Evolutionary conservation across 352 stramenopile genomes (phyloP).

Genomic region (Phytophthora sojae): DNA sequence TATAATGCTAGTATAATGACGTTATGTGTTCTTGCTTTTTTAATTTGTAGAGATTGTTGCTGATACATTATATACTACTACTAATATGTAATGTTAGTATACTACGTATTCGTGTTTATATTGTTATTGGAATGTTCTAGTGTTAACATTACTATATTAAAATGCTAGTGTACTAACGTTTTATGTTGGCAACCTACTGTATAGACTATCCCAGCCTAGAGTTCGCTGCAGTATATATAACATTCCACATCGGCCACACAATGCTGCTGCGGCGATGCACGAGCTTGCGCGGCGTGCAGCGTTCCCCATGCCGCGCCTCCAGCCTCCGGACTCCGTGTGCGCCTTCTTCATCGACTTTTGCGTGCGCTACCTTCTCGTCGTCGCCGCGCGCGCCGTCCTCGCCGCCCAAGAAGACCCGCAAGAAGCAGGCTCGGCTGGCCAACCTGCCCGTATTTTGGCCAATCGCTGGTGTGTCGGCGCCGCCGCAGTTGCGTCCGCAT

Average conservation of each 20-base stretch:
- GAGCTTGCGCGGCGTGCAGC: not conserved
- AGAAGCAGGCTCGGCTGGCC: constrained; percentile 68
- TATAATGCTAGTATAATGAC: too few relatives aligned
- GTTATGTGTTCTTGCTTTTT: too few relatives aligned
- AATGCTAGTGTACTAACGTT: not conserved
- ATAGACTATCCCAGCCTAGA: not conserved
- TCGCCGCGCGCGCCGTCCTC: not conserved
- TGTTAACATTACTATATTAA: too few relatives aligned
- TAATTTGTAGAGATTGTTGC: too few relatives aligned
- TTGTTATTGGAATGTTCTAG: too few relatives aligned
- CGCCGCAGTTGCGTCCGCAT: constrained; percentile 61
- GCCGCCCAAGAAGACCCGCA: constrained; percentile 37
- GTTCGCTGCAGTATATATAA: not conserved
- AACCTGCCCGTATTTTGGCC: constrained; percentile 60
- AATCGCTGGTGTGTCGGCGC: constrained; percentile 62
- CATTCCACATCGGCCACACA: not conserved
- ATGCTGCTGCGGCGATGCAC: constrained; percentile 1
- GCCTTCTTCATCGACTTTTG: not conserved
- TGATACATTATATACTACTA: too few relatives aligned
- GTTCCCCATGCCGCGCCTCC: not conserved
- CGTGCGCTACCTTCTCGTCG: constrained; percentile 4
- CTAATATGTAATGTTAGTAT: not conserved
- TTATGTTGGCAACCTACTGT: not conserved
- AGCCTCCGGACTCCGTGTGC: not conserved
- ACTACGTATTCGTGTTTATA: not conserved